phyloP scores from a whole-genome alignment of 1,139 yeast genomes.

The Saccharomyces hybrid region DNA sequence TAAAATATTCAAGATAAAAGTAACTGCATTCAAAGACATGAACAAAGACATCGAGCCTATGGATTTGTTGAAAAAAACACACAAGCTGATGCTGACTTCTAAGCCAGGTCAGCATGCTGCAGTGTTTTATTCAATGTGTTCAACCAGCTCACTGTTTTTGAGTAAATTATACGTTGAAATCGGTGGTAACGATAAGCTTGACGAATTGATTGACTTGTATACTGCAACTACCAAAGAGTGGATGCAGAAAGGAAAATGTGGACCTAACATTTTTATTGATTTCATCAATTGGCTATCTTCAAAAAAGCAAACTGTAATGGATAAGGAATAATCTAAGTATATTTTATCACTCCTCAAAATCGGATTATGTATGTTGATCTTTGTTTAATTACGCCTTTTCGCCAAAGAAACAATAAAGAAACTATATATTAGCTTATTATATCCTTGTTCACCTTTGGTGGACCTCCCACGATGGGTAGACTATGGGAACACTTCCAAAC shows the following conservation, averaged over 20 bases:
- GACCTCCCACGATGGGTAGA: constrained; percentile 34
- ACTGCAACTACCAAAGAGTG: constrained; percentile 49
- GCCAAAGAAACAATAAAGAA: neutral
- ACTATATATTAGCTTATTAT: constrained; percentile 15
- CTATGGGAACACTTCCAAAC: constrained; percentile 63
- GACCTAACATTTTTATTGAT: constrained; percentile 63
- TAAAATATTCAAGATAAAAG: constrained; percentile 50
- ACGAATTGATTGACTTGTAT: constrained; percentile 50
- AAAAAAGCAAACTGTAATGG: constrained; percentile 20
- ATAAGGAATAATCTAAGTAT: neutral
- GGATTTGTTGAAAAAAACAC: constrained; percentile 18
- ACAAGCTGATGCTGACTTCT: constrained; percentile 29
- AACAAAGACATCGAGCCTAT: constrained; percentile 14
- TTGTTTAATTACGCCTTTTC: neutral
- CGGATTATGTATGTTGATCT: neutral
- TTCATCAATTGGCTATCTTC: constrained; percentile 72
- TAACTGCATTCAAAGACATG: constrained; percentile 13
- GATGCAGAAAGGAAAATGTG: constrained; percentile 49
- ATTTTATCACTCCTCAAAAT: neutral
- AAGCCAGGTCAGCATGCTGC: constrained; percentile 27
- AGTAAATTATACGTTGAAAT: constrained; percentile 45
- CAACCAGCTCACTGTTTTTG: constrained; percentile 43
- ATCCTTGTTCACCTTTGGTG: constrained; percentile 14
- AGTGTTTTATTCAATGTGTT: constrained; percentile 23
- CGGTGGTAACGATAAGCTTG: constrained; percentile 21